Conservation (phyloP, 2,329 filamentous ascomycete species). For the Trichoderma oligosporum region DNA sequence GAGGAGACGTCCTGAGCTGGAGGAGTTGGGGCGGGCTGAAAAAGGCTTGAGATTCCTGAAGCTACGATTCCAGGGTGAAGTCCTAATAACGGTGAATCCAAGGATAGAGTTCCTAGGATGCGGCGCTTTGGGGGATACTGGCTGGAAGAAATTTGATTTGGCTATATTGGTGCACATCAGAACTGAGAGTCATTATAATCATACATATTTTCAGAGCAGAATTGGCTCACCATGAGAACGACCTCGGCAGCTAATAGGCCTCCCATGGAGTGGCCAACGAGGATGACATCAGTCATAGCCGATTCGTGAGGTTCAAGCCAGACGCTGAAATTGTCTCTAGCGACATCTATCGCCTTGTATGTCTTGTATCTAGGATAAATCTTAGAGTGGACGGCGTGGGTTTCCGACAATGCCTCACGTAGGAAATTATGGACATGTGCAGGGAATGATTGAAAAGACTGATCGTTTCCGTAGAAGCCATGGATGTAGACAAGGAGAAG, state of each 20-base stretch:
- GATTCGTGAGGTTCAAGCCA: conserved; percentile 80
- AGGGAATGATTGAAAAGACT: conserved; percentile 83
- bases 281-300: conserved; percentile 69
- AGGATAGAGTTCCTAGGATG: conserved; percentile 74
- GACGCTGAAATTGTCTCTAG: conserved; percentile 74
- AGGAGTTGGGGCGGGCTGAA: conserved; percentile 46
- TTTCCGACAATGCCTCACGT: conserved; percentile 61
- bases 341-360: conserved; percentile 66
- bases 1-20: conserved; percentile 3
- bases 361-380: conserved; percentile 79
- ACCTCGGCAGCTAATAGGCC: conserved; percentile 80
- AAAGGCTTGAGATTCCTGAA: conserved; percentile 77
- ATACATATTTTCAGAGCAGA: background rate
- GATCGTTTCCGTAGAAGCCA: conserved; percentile 85
- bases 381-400: conserved; percentile 81
- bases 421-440: conserved; percentile 79
- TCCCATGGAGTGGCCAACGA: conserved; percentile 88
- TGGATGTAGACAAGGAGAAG: conserved; percentile 82
- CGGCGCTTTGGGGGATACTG: conserved; percentile 60
- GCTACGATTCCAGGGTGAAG: conserved; percentile 84
- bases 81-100: conserved; percentile 83
- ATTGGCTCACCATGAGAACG: conserved; percentile 53
- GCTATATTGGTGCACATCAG: conserved; percentile 26
- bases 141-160: conserved; percentile 33
- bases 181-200: background rate